A percentile compares a stretch with the other conserved stretches of the same genome.
Conservation (phyloP, 495 filamentous ascomycete species). For the Trichoderma virens region DNA sequence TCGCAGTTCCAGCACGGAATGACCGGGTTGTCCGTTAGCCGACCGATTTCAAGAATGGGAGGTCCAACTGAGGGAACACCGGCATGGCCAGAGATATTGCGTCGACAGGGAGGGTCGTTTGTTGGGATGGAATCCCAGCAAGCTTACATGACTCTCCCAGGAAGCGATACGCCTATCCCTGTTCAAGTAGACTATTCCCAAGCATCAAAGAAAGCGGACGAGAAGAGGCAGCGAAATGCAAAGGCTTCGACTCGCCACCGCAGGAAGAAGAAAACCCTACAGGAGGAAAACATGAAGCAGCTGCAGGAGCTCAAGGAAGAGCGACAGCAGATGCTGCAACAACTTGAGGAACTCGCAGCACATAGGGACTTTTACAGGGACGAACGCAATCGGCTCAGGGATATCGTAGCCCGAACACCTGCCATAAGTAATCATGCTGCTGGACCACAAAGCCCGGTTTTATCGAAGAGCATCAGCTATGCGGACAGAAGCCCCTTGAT, state of each 20-base stretch:
- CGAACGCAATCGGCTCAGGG: constrained; percentile 62
- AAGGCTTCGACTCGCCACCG: constrained; percentile 87
- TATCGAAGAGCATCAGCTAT: constrained; percentile 24
- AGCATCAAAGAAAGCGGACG: constrained; percentile 77
- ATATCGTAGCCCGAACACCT: constrained; percentile 47
- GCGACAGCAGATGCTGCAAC: constrained; percentile 37
- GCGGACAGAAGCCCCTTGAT: constrained; percentile 25
- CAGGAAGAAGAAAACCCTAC: constrained; percentile 74
- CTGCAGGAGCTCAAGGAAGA: constrained; percentile 53
- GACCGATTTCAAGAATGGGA: neutral
- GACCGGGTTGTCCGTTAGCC: neutral
- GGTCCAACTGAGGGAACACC: neutral
- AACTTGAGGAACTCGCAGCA: constrained; percentile 41
- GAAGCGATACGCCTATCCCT: constrained; percentile 22
- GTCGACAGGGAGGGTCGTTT: constrained; percentile 3
- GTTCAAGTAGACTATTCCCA: constrained; percentile 71
- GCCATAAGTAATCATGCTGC: constrained; percentile 41
- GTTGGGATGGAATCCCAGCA: neutral
- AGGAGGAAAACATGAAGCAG: constrained; percentile 58
- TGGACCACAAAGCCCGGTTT: constrained; percentile 38
- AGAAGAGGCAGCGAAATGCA: constrained; percentile 90
- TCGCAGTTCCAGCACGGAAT: neutral
- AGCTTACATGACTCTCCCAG: constrained; percentile 21
- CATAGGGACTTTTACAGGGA: constrained; percentile 38
- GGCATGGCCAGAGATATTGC: neutral